phyloP scores from a whole-genome alignment of 2,329 filamentous ascomycete genomes.

The Botrytis fabae region DNA sequence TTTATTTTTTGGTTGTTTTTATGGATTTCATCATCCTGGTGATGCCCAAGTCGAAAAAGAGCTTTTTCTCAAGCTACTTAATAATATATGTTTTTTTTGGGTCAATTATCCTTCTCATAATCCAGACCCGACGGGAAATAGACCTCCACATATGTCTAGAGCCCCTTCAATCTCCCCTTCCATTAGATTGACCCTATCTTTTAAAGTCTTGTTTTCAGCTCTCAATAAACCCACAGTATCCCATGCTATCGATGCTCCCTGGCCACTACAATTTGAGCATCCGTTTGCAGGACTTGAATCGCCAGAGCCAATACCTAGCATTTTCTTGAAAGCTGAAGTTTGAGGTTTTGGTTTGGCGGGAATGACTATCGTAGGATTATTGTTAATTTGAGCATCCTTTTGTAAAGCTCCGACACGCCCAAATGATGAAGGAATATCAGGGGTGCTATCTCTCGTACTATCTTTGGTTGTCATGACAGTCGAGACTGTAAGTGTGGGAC shows the following conservation, averaged over 20 bases:
- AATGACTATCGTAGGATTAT: conserved; percentile 25
- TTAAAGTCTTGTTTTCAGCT: conserved; percentile 62
- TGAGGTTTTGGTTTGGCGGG: conserved; percentile 41
- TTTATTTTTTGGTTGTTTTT: conserved; percentile 11
- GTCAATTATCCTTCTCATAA: conserved; percentile 4
- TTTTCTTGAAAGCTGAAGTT: conserved; percentile 50
- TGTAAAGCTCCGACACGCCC: conserved; percentile 15
- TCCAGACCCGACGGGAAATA: conserved; percentile 6
- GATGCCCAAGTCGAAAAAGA: conserved; percentile 5
- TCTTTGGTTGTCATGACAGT: conserved; percentile 23
- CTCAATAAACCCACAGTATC: conserved; percentile 62
- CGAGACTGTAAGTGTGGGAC: conserved; percentile 48
- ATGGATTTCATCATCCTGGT: conserved; percentile 1
- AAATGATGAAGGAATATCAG: conserved; percentile 4
- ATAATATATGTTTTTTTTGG: background rate
- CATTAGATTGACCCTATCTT: conserved; percentile 58
- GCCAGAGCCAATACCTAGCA: conserved; percentile 42
- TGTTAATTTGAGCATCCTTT: background rate
- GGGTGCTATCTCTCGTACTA: conserved; percentile 17
- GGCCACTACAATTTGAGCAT: conserved; percentile 59
- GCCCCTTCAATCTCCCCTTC: conserved; percentile 62
- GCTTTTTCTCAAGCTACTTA: background rate
- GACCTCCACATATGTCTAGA: conserved; percentile 43
- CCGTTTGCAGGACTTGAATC: conserved; percentile 33
- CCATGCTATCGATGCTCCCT: conserved; percentile 62